Percentiles rank a stretch among this genome's conserved stretches.
Evolutionary conservation across 768 basidiomycete genomes (phyloP).

Genomic region (Phanerochaete carnosa): DNA sequence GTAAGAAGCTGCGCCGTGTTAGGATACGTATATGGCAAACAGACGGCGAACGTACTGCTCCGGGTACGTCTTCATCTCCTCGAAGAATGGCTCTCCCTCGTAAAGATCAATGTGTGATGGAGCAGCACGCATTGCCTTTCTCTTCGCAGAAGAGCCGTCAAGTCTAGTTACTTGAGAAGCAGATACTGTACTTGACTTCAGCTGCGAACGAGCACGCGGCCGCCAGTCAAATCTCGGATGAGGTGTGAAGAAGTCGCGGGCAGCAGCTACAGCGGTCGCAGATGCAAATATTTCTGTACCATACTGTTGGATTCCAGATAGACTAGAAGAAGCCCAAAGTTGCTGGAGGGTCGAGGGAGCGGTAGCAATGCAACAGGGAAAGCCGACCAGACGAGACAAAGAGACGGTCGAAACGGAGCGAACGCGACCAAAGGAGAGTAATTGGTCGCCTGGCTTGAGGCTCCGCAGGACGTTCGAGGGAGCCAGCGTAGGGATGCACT

Average conservation of each 20-base stretch:
- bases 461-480: neutral
- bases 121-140: neutral
- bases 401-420: neutral
- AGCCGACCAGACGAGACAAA: neutral
- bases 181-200: neutral
- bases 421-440: neutral
- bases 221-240: conserved; percentile 1
- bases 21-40: neutral
- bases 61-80: conserved; percentile 51
- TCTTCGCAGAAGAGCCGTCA: neutral
- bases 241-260: neutral
- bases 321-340: neutral
- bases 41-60: conserved; percentile 40
- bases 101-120: neutral
- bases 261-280: neutral
- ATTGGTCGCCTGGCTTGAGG: neutral
- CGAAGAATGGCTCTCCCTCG: conserved; percentile 39
- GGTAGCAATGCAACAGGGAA: conserved; percentile 2
- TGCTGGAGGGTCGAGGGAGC: neutral
- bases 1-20: conserved; percentile 38
- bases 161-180: neutral
- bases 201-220: neutral
- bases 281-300: neutral
- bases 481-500: neutral
- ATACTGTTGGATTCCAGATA: neutral